Percentiles rank a stretch among this genome's conserved stretches.
Evolutionary conservation across 176 grass and related monocot species (phyloP).

Genomic region (Hordeum vulgare): MorexV3_pseudomolecules_assembly NC_058518.1:4913121-4913620

Average conservation of each 20-base stretch:
- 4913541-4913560: background rate
- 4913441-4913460: background rate
- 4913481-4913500: constrained; percentile 44
- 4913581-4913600: background rate
- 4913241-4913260: background rate
- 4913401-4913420: too few species aligned
- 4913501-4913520: background rate
- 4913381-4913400: constrained; percentile 98
- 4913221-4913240: background rate
- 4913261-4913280: background rate
- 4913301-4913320: background rate
- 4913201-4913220: constrained; percentile 87
- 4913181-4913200: constrained; percentile 96
- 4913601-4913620: background rate
- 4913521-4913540: background rate
- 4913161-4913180: constrained; percentile 94
- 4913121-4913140: background rate
- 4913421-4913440: background rate
- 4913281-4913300: too few species aligned
- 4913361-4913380: constrained; percentile 97
- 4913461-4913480: constrained; percentile 69
- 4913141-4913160: background rate
- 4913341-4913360: constrained; percentile 93
- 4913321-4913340: constrained; percentile 89
- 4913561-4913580: background rate